Base-by-base conservation (phyloP, 352 stramenopile species). In the Phytophthora fragariaefolia region DNA sequence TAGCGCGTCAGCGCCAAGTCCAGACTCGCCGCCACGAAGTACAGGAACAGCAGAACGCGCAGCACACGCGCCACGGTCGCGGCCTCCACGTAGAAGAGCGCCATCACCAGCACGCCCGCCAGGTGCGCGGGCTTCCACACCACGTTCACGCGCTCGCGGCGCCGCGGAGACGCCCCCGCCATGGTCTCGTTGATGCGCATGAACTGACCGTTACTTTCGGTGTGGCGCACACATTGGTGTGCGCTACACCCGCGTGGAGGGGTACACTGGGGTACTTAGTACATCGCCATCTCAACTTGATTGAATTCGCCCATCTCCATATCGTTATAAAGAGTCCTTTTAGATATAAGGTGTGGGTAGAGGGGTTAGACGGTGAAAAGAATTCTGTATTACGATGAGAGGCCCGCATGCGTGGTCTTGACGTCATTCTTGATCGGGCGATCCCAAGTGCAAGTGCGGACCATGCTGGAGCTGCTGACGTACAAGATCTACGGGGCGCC, bases 1-100 rank as follows among this genome's bases (percentile, higher is more conserved):
- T 93, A 93, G 1, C 82, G 80, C 15, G 78, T 75, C 40, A 93
- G 61, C 45, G 67, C 71, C 45, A 90, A 73, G 78, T 93, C 85
- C 24, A 79, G 57, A 69, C 79, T 83, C 43, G 74, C 69, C 30
- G 82, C 7, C 0, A 87, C 2, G 63, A 90, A 91, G 57, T 82
- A 79, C 5, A 71, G 53, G 45, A 92, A 91, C n/a, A 89, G 74
- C 43, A 72, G 17, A 15, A 78, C 40, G 27, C 79, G 84, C 43
- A 91, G 69, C 38, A 60, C 59, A 38, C 28, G 52, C 23, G 83
- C 78, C 5, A 89, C 67, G 12, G 36, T 66, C 18, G 69, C 55
- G 3, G 72, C 56, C 9, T 87, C 73, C 48, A 88, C 58, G 58
- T 74, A 88, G 52, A 71, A 47, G 9, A 90, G 64, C 2, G 66